Percentiles rank a stretch among this genome's conserved stretches.
Evolutionary conservation across 805 yeast species (phyloP).

Genomic region (Saccharomycopsis javanensis): DNA sequence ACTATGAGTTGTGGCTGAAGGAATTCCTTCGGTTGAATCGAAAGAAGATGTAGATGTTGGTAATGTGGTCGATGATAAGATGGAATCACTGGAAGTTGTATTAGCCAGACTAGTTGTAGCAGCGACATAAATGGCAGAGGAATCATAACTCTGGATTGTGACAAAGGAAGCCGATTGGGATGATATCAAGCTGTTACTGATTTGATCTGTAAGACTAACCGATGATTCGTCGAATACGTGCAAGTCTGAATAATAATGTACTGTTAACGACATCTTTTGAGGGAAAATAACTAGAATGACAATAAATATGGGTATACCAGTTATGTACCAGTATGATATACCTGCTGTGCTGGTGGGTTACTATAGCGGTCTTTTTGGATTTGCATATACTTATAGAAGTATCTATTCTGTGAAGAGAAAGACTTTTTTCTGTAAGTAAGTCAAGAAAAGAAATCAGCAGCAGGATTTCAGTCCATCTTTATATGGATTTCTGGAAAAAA

Average conservation of each 20-base stretch:
- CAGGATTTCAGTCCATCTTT: no score
- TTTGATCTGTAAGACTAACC: conserved; percentile 13
- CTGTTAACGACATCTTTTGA: background rate
- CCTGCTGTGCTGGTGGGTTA: no score
- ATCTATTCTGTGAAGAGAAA: no score
- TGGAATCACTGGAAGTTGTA: background rate
- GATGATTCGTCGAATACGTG: conserved; percentile 16
- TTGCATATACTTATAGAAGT: no score
- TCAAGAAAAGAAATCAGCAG: no score
- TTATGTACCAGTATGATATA: no score
- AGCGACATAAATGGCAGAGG: conserved; percentile 15
- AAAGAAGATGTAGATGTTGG: conserved; percentile 11
- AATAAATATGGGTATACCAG: no score
- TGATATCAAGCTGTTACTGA: conserved; percentile 4
- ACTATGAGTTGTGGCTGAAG: background rate
- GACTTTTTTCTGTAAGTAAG: no score
- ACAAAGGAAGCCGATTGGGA: conserved; percentile 14
- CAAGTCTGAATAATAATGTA: conserved; percentile 18
- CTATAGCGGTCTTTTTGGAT: no score
- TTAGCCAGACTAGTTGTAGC: conserved; percentile 19
- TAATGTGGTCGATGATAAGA: no score
- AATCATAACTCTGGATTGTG: background rate
- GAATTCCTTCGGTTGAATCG: conserved; percentile 5
- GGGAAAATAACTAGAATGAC: background rate
- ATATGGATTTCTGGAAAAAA: no score